Evolutionary conservation across 2,329 filamentous ascomycete genomes (phyloP).

Genomic region (Pyrenochaeta sp.): DNA sequence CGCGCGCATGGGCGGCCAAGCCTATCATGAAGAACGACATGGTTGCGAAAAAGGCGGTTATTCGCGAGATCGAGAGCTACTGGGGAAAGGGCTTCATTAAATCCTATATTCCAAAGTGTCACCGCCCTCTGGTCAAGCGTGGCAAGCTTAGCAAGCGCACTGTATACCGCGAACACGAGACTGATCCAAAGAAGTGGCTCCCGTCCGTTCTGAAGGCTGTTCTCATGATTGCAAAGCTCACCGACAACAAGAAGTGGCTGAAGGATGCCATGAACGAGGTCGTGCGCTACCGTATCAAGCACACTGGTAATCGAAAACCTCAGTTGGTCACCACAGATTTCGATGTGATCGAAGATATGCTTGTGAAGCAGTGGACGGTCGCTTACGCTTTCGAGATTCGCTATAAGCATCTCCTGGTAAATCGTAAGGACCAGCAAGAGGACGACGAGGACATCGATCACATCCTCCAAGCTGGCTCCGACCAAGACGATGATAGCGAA

Average conservation of each 20-base stretch:
- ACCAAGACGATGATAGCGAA: slow-evolving; percentile 8
- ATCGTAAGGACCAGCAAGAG: slow-evolving; percentile 24
- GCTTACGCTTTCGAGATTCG: slow-evolving; percentile 33
- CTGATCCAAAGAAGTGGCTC: slow-evolving; percentile 40
- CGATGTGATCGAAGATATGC: slow-evolving; percentile 45
- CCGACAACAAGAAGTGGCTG: slow-evolving; percentile 29
- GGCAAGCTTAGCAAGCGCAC: slow-evolving; percentile 23
- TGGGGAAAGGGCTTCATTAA: slow-evolving; percentile 43
- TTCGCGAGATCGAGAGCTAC: slow-evolving; percentile 34
- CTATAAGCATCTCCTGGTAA: slow-evolving; percentile 43
- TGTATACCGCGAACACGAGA: slow-evolving; percentile 31
- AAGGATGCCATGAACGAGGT: slow-evolving; percentile 38
- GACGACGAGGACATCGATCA: slow-evolving; percentile 34
- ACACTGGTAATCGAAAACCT: slow-evolving; percentile 44
- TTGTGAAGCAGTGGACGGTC: slow-evolving; percentile 35
- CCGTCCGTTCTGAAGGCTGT: slow-evolving; percentile 39
- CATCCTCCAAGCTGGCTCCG: slow-evolving; percentile 21
- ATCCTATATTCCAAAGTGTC: slow-evolving; percentile 39
- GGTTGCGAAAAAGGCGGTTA: slow-evolving; percentile 31
- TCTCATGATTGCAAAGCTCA: slow-evolving; percentile 34
- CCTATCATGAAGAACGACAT: slow-evolving; percentile 39
- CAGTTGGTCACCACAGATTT: slow-evolving; percentile 45
- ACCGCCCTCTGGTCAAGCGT: slow-evolving; percentile 38
- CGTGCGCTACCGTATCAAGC: slow-evolving; percentile 39
- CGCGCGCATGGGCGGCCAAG: slow-evolving; percentile 21